Evolutionary conservation across 2,329 filamentous ascomycete genomes (phyloP).

Genomic region (Aspergillus sp.): DNA sequence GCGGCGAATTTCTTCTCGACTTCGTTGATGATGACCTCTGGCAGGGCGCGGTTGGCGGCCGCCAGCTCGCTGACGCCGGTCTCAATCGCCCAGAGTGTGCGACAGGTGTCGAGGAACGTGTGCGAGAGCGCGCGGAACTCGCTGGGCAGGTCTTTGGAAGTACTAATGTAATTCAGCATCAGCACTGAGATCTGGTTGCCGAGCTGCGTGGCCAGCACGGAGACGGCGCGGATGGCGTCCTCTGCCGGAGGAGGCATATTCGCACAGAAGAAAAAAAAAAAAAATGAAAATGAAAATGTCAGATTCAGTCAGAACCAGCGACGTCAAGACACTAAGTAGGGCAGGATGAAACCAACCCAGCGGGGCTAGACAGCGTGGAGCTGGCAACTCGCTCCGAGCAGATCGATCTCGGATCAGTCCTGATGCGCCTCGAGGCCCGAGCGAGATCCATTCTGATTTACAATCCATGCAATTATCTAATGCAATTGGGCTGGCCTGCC

Average conservation of each 20-base stretch:
- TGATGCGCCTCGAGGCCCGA: too few relatives aligned
- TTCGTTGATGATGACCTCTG: slow-evolving; percentile 62
- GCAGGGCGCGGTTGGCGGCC: slow-evolving; percentile 54
- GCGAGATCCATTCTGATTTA: too few relatives aligned
- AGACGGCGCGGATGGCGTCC: slow-evolving; percentile 39
- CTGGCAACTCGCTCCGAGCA: too few relatives aligned
- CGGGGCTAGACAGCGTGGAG: too few relatives aligned
- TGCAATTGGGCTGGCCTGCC: too few relatives aligned
- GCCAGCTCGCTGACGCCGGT: slow-evolving; percentile 60
- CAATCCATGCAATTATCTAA: too few relatives aligned
- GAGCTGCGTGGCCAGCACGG: slow-evolving; percentile 58
- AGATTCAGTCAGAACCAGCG: too few relatives aligned
- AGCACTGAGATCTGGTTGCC: slow-evolving; percentile 65
- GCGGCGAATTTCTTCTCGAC: slow-evolving; percentile 64
- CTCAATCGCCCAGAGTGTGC: slow-evolving; percentile 68
- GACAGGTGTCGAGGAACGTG: slow-evolving; percentile 67
- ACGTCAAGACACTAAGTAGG: too few relatives aligned
- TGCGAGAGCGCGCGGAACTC: slow-evolving; percentile 62
- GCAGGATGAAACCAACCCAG: too few relatives aligned
- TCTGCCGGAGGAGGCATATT: slow-evolving; percentile 5
- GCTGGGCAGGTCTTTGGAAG: slow-evolving; percentile 54
- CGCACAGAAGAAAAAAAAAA: too few relatives aligned
- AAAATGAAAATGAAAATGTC: too few relatives aligned
- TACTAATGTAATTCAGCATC: slow-evolving; percentile 64
- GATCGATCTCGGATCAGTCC: too few relatives aligned